These are phyloP conservation scores for Penicillium ochrochloron DNA, from an alignment of 495 filamentous ascomycete genomes.

Conservation along the genomic window DNA sequence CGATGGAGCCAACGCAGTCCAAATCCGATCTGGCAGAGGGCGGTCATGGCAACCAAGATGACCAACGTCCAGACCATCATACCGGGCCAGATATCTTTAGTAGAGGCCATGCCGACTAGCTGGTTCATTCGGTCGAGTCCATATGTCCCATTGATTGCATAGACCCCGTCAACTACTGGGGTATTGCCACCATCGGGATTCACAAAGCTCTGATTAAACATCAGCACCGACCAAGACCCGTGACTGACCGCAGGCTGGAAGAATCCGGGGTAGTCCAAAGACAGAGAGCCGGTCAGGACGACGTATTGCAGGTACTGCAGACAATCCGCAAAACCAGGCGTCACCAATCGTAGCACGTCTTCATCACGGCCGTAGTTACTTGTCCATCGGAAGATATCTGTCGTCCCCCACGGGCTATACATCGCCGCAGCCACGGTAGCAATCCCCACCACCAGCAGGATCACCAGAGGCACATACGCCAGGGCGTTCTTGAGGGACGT, in stretches of 20 bases:
- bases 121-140: slow-evolving; percentile 81
- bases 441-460: slow-evolving; percentile 78
- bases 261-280: slow-evolving; percentile 88
- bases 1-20: slow-evolving; percentile 73
- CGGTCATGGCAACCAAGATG: slow-evolving; percentile 68
- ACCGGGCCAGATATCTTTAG: slow-evolving; percentile 88
- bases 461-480: slow-evolving; percentile 76
- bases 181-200: slow-evolving; percentile 63
- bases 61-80: slow-evolving; percentile 85
- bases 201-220: slow-evolving; percentile 93
- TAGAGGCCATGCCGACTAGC: slow-evolving; percentile 76
- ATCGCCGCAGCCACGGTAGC: slow-evolving; percentile 83
- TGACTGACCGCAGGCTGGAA: slow-evolving; percentile 90
- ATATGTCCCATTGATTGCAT: slow-evolving; percentile 69
- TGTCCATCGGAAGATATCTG: slow-evolving; percentile 88
- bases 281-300: slow-evolving; percentile 82
- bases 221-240: slow-evolving; percentile 82
- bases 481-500: slow-evolving; percentile 64
- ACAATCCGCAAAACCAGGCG: slow-evolving; percentile 95
- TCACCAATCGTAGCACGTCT: slow-evolving; percentile 89
- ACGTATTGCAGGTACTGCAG: slow-evolving; percentile 96
- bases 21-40: slow-evolving; percentile 81
- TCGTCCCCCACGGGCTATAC: slow-evolving; percentile 91
- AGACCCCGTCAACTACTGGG: slow-evolving; percentile 82
- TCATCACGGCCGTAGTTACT: slow-evolving; percentile 95